Evolutionary conservation across 495 filamentous ascomycete species (phyloP).

Genomic region (Penicillium antarcticum): DNA sequence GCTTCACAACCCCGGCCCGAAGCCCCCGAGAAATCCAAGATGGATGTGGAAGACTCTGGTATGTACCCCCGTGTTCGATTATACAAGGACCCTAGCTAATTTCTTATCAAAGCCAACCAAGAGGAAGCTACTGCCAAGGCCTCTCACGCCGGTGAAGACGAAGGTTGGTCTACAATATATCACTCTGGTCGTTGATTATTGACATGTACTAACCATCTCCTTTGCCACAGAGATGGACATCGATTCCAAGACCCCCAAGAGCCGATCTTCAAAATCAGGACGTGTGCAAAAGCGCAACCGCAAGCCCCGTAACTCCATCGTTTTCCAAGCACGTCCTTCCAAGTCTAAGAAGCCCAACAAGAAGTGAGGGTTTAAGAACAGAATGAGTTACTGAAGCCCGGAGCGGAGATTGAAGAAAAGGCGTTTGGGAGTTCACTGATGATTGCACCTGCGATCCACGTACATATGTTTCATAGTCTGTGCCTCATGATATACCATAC

Average conservation of each 20-base stretch:
- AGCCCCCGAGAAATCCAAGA: slow-evolving; percentile 20
- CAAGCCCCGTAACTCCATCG: slow-evolving; percentile 42
- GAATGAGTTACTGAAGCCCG: slow-evolving; percentile 31
- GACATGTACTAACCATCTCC: neutral
- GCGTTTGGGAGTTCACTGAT: slow-evolving; percentile 7
- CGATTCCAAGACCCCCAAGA: slow-evolving; percentile 23
- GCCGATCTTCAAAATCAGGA: slow-evolving; percentile 22
- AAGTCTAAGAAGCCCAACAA: slow-evolving; percentile 32
- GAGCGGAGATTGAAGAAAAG: slow-evolving; percentile 4
- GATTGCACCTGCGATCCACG: slow-evolving; percentile 4
- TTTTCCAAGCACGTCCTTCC: slow-evolving; percentile 31
- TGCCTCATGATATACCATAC: slow-evolving; percentile 2
- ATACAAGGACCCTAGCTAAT: neutral
- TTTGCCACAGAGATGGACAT: slow-evolving; percentile 38
- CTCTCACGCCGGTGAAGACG: slow-evolving; percentile 11
- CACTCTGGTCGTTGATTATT: neutral
- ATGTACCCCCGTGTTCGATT: slow-evolving; percentile 8
- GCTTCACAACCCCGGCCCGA: slow-evolving; percentile 58
- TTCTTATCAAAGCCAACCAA: slow-evolving; percentile 13
- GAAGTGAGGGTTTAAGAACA: slow-evolving; percentile 20
- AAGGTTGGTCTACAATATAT: slow-evolving; percentile 18
- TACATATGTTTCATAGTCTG: slow-evolving; percentile 7
- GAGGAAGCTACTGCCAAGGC: slow-evolving; percentile 11
- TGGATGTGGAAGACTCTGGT: slow-evolving; percentile 25
- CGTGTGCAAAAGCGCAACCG: slow-evolving; percentile 40